Percentiles rank a stretch among this genome's conserved stretches.
These are phyloP conservation scores for Triticum turgidum DNA, from an alignment of 176 grass and related monocot species.

Conservation along the genomic window DNA sequence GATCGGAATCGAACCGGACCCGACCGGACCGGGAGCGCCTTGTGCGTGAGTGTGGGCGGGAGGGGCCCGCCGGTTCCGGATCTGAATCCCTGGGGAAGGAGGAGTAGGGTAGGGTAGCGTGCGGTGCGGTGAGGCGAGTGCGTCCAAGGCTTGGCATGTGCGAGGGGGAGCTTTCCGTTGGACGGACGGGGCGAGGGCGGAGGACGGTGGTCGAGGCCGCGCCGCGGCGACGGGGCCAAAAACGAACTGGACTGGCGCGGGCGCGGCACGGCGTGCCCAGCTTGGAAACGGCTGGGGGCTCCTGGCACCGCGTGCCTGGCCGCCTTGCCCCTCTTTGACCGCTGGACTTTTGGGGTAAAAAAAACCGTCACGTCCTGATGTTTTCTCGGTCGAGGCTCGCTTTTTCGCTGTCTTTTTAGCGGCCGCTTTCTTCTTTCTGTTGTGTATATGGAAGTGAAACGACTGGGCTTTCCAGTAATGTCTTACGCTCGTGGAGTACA, in stretches of 20 bases:
- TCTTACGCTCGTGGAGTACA: background rate
- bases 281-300: background rate
- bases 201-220: background rate
- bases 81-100: background rate
- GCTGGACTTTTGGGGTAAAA: background rate
- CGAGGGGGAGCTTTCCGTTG: background rate
- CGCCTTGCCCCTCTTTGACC: background rate
- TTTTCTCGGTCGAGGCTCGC: background rate
- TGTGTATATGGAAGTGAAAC: background rate
- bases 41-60: background rate
- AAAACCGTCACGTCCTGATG: background rate
- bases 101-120: no score
- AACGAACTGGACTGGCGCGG: background rate
- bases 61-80: conserved; percentile 2
- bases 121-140: conserved; percentile 7
- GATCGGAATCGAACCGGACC: background rate
- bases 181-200: background rate
- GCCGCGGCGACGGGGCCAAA: background rate
- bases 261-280: background rate
- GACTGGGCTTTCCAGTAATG: background rate
- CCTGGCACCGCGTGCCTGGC: background rate
- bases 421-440: background rate
- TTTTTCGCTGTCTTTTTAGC: background rate
- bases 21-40: background rate
- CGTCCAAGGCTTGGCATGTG: conserved; percentile 46